Conservation (phyloP, 2,329 filamentous ascomycete genomes). For the Colletotrichum sublineola region DNA sequence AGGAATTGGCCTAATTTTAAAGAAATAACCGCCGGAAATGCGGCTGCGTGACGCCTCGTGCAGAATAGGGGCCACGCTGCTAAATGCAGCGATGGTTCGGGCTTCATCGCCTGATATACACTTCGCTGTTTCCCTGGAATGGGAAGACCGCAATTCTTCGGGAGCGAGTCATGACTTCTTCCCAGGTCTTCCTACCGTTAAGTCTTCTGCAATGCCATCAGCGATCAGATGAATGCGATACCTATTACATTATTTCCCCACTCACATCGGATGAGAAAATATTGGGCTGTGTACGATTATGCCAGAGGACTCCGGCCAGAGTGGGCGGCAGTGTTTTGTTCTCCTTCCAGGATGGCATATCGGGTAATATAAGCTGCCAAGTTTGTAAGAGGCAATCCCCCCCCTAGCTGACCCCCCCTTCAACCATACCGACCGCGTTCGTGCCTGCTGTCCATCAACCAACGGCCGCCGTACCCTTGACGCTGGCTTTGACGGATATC, state of each 20-base stretch:
- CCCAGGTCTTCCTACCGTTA: neutral
- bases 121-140: neutral
- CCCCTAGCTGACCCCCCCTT: neutral
- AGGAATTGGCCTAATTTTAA: conserved; percentile 24
- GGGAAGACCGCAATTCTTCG: neutral
- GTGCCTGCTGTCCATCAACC: neutral
- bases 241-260: neutral
- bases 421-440: neutral
- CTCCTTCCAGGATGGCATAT: neutral
- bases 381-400: neutral
- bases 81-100: neutral
- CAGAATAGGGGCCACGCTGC: neutral
- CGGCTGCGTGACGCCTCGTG: neutral
- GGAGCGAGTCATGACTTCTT: conserved; percentile 8
- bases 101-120: neutral
- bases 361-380: neutral
- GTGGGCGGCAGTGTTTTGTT: neutral
- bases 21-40: neutral
- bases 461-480: neutral
- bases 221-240: neutral
- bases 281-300: neutral
- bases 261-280: neutral
- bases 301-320: neutral
- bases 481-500: neutral
- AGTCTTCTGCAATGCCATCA: neutral